Evolutionary conservation across 139 green algal genomes (phyloP).

Genomic region (Coelastrella sp.): DNA sequence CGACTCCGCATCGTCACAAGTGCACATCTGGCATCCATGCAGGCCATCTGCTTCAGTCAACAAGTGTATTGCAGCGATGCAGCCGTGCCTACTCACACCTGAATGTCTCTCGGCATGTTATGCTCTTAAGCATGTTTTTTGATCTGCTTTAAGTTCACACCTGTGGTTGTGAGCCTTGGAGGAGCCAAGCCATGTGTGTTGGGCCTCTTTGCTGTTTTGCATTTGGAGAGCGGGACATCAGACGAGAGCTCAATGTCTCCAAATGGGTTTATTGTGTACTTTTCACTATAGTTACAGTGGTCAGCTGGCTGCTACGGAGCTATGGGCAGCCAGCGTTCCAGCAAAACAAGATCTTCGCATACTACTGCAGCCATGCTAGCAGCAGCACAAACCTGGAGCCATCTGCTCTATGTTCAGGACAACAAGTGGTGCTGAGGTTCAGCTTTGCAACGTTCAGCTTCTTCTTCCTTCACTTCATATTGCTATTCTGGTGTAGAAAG

Average conservation of each 20-base stretch:
- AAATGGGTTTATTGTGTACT: slow-evolving; percentile 74
- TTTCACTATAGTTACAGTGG: slow-evolving; percentile 64
- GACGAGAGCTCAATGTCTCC: slow-evolving; percentile 1
- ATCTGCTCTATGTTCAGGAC: slow-evolving; percentile 59
- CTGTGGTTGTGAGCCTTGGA: not conserved
- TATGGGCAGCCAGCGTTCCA: slow-evolving; percentile 55
- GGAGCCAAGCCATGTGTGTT: not conserved
- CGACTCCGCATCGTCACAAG: not conserved
- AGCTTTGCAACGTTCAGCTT: slow-evolving; percentile 85
- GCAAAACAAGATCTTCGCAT: slow-evolving; percentile 41
- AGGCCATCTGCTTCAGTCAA: not conserved
- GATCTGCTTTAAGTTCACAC: too few relatives aligned
- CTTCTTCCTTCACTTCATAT: slow-evolving; percentile 73
- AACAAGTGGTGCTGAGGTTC: slow-evolving; percentile 81
- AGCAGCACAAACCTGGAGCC: not conserved
- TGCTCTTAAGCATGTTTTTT: too few relatives aligned
- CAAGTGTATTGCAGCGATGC: not conserved
- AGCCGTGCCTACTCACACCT: not conserved
- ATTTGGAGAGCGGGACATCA: not conserved
- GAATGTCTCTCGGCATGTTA: not conserved
- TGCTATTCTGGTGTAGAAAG: slow-evolving; percentile 64
- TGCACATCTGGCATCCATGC: not conserved
- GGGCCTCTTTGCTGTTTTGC: slow-evolving; percentile 29
- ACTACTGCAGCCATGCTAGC: slow-evolving; percentile 25
- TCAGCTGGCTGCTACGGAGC: slow-evolving; percentile 76